These are phyloP conservation scores for Microdochium paspali DNA, from an alignment of 2,329 filamentous ascomycete species.

Conservation along the genomic window DNA sequence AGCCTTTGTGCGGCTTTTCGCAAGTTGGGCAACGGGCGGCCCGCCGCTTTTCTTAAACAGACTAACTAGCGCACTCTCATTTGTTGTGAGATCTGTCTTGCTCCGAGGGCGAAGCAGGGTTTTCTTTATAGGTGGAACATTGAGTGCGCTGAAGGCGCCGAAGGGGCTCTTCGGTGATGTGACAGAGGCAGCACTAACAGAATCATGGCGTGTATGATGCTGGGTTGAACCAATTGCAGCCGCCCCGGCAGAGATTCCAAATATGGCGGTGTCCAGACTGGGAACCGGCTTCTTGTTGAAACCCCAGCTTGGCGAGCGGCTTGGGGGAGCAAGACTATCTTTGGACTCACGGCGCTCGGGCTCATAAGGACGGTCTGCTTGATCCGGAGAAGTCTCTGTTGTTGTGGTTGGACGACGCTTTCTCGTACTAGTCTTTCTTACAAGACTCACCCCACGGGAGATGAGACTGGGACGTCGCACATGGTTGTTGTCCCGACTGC, in stretches of 20 bases:
- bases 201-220: conserved; percentile 45
- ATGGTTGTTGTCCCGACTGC: conserved; percentile 18
- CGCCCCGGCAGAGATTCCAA: conserved; percentile 43
- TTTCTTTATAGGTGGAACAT: conserved; percentile 28
- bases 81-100: conserved; percentile 42
- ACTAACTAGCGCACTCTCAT: conserved; percentile 29
- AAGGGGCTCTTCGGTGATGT: conserved; percentile 45
- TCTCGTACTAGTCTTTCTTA: conserved; percentile 38
- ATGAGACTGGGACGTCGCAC: conserved; percentile 44
- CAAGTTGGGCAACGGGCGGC: conserved; percentile 40
- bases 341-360: conserved; percentile 27
- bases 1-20: conserved; percentile 28
- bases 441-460: conserved; percentile 37
- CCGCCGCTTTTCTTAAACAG: conserved; percentile 45
- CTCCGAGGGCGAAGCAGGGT: conserved; percentile 44
- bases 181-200: conserved; percentile 44
- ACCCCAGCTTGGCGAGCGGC: conserved; percentile 41
- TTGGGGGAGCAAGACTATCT: conserved; percentile 40
- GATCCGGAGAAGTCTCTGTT: conserved; percentile 2
- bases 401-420: conserved; percentile 15
- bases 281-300: conserved; percentile 38
- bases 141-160: conserved; percentile 29
- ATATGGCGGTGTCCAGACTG: conserved; percentile 49
- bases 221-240: conserved; percentile 47
- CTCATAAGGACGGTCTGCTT: conserved; percentile 9